Percentiles rank a stretch among this genome's conserved stretches.
Conservation (phyloP, 495 filamentous ascomycete species). For the Echria macrotheca region DNA sequence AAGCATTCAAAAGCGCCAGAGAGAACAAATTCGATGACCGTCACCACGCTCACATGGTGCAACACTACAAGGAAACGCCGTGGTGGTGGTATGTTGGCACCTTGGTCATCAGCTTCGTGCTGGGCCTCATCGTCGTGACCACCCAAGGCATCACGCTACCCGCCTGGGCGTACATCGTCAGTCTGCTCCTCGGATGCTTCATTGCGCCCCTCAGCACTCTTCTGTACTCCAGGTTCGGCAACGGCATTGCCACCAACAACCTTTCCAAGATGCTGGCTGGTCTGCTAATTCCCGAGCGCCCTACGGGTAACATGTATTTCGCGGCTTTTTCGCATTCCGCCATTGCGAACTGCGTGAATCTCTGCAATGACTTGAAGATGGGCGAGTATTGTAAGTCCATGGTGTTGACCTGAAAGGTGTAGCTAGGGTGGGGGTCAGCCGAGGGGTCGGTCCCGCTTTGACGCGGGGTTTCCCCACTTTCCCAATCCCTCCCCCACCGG, state of each 20-base stretch:
- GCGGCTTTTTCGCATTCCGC: slow-evolving; percentile 21
- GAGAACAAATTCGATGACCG: slow-evolving; percentile 14
- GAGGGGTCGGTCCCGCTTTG: too few species aligned
- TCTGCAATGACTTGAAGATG: slow-evolving; percentile 31
- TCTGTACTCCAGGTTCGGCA: slow-evolving; percentile 24
- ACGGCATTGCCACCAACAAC: slow-evolving; percentile 36
- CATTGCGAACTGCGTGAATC: slow-evolving; percentile 21
- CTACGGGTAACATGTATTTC: slow-evolving; percentile 39
- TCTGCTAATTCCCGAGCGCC: slow-evolving; percentile 27
- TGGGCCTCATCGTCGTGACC: slow-evolving; percentile 40
- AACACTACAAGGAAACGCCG: slow-evolving; percentile 46
- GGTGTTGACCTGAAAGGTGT: too few species aligned
- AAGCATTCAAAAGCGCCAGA: slow-evolving; percentile 17
- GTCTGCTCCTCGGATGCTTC: slow-evolving; percentile 35
- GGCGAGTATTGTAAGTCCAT: slow-evolving; percentile 28
- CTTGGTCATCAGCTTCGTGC: slow-evolving; percentile 42
- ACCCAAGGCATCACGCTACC: slow-evolving; percentile 47
- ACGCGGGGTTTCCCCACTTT: too few species aligned
- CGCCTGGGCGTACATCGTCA: slow-evolving; percentile 51
- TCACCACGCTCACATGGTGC: slow-evolving; percentile 30
- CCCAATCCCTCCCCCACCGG: slow-evolving; percentile 10
- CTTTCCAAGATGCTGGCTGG: slow-evolving; percentile 37
- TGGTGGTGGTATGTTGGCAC: slow-evolving; percentile 50
- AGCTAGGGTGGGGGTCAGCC: too few species aligned
- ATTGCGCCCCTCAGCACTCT: slow-evolving; percentile 32